Percentiles rank a stretch among this genome's conserved stretches.
These are phyloP conservation scores for Neophaeococcomyces mojaviensis DNA, from an alignment of 2,329 filamentous ascomycete species.

Conservation along the genomic window DNA sequence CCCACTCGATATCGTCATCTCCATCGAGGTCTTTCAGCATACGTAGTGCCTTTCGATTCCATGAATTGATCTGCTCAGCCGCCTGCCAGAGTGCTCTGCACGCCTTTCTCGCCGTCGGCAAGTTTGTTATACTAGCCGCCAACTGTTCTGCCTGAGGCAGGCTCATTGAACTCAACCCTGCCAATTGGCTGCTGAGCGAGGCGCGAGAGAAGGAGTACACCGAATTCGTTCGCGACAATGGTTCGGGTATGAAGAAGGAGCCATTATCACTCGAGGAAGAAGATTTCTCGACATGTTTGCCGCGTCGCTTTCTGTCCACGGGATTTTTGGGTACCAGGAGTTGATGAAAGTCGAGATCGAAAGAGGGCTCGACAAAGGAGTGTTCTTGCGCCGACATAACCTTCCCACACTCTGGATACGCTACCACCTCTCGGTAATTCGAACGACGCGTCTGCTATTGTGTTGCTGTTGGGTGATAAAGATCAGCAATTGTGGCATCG, in stretches of 20 bases:
- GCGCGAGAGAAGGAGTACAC: constrained; percentile 89
- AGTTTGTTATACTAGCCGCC: constrained; percentile 73
- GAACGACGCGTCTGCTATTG: too few species aligned
- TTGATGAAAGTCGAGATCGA: constrained; percentile 23
- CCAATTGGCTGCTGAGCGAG: constrained; percentile 88
- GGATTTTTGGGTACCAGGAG: constrained; percentile 21
- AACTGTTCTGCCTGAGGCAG: constrained; percentile 79
- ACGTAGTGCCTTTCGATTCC: constrained; percentile 87
- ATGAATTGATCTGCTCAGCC: constrained; percentile 84
- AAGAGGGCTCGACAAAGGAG: constrained; percentile 22
- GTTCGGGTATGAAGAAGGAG: constrained; percentile 38
- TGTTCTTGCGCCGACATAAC: constrained; percentile 17
- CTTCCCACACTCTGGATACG: background rate
- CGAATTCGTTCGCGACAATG: constrained; percentile 63
- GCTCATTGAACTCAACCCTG: constrained; percentile 82
- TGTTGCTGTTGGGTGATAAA: too few species aligned
- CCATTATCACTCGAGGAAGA: constrained; percentile 26
- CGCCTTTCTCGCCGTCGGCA: constrained; percentile 77
- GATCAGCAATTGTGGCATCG: too few species aligned
- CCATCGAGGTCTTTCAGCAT: constrained; percentile 84
- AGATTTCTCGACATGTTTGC: constrained; percentile 18
- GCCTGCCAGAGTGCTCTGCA: constrained; percentile 76
- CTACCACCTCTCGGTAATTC: too few species aligned
- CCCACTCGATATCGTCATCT: constrained; percentile 97
- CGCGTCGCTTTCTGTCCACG: constrained; percentile 14